Base-by-base conservation (phyloP, 202 grass and related monocot species). In the Bolboschoenoplectus hybrid region DNA sequence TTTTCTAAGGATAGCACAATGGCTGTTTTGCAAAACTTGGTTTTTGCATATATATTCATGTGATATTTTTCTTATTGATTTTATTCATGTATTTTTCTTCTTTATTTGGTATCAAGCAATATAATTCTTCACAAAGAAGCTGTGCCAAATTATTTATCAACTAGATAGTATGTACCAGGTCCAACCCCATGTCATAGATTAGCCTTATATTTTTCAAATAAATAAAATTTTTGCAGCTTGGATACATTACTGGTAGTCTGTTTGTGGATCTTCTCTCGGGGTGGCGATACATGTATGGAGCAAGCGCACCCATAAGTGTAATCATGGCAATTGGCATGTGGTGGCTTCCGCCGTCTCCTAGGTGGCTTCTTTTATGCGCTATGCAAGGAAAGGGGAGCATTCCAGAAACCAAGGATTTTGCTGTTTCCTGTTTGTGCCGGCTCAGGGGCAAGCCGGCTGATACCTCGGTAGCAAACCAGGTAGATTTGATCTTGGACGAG, bases 351-450 rank as follows among this genome's bases (percentile, higher is more conserved):
- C 34, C 57, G 71, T 98, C 96, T 8, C 96, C 96, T 81, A 87
- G 96, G 78, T 98, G 96, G 96, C 93, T 98, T 84, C 87, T 98
- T 61, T 92, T 98, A 85, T 98, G 96, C 66, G 89, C 96, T 66
- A 92, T 93, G 87, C 93, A 98, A 87, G 95, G 89, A 61, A 95
- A 95, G 71, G 80, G 91, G 49, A 76, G 66, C 72, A 72, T 95
- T 58, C 65, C n/a, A 26, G 89, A 98, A 63, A 63, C 87, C 74
- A 98, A 86, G 95, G 91, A 98, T 69, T 81, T 86, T 85, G 90
- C 93, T 51, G 78, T 89, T 68, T 67, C 4, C 40, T 95, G 96
- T 86, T 89, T 95, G 81, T 94, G 96, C 81, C 91, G 61, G 67
- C 81, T 98, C 85, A 92, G 96, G 86, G 96, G 96, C 88, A 78